Conservation (phyloP, 495 filamentous ascomycete species). For the Cairneyella variabilis region DNA sequence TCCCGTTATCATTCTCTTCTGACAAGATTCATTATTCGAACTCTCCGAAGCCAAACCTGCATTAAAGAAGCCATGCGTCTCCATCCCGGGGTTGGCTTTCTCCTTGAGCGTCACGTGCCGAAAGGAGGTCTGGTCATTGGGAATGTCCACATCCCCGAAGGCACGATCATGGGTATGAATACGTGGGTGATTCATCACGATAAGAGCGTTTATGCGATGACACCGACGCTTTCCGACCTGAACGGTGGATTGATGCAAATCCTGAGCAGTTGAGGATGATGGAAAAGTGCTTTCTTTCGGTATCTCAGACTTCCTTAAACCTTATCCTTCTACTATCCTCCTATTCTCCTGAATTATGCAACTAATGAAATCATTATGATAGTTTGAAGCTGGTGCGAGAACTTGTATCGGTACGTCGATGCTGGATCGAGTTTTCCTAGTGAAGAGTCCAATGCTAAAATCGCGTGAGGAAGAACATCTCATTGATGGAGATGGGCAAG, state of each 20-base stretch:
- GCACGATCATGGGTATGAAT: conserved; percentile 49
- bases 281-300: not conserved
- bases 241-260: not conserved
- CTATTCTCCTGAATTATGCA: not conserved
- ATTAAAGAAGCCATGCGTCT: conserved; percentile 68
- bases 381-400: not conserved
- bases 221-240: not conserved
- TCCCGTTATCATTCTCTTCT: not conserved
- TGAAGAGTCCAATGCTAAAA: too few relatives aligned
- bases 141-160: conserved; percentile 46
- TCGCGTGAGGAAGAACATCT: not conserved
- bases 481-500: not conserved
- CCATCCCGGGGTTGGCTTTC: conserved; percentile 57
- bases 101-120: conserved; percentile 61
- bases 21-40: not conserved
- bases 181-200: conserved; percentile 47
- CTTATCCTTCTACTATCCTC: not conserved
- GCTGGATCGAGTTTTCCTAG: too few relatives aligned
- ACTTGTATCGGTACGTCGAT: not conserved
- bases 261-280: not conserved
- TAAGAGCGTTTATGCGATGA: conserved; percentile 37
- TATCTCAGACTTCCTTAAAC: not conserved
- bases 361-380: not conserved
- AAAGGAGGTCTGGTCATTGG: conserved; percentile 44
- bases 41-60: conserved; percentile 39